A percentile compares a stretch with the other conserved stretches of the same genome.
phyloP scores from a whole-genome alignment of 129 eudicot genomes.

The Ambrosia artemisiifolia region DNA sequence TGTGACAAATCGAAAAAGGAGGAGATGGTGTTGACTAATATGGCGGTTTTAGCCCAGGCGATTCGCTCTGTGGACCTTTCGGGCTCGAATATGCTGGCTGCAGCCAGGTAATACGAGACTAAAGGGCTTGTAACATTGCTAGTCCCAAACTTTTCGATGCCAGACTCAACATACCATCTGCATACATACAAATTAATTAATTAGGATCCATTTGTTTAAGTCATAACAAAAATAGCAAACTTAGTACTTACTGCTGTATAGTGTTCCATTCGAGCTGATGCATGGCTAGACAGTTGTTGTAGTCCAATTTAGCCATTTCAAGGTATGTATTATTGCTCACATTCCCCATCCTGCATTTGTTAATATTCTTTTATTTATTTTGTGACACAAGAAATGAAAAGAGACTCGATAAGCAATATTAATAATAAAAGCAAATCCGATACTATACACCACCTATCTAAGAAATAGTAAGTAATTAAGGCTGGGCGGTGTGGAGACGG shows the following conservation, averaged over 20 bases:
- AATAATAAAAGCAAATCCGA: neutral
- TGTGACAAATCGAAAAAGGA: constrained; percentile 27
- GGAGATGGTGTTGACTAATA: constrained; percentile 41
- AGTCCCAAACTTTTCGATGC: constrained; percentile 37
- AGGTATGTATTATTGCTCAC: constrained; percentile 74
- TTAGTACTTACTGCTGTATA: constrained; percentile 76
- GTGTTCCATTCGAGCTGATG: constrained; percentile 69
- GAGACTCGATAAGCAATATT: no score
- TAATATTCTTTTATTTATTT: neutral
- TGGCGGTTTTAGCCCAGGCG: constrained; percentile 75
- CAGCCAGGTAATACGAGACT: constrained; percentile 51
- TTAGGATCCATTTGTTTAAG: neutral
- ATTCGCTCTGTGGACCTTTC: constrained; percentile 51
- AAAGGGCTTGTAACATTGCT: constrained; percentile 37
- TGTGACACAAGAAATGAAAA: neutral
- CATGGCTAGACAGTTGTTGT: constrained; percentile 53
- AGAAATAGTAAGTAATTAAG: no score
- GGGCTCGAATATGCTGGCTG: constrained; percentile 63
- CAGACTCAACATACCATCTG: constrained; percentile 59
- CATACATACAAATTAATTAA: neutral
- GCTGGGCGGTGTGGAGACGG: no score
- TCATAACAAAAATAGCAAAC: neutral
- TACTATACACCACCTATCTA: neutral
- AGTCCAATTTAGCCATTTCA: constrained; percentile 86
- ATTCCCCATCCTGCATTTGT: constrained; percentile 59